phyloP scores from a whole-genome alignment of 2,329 filamentous ascomycete genomes.

The Mollisiaceae sp. region DNA sequence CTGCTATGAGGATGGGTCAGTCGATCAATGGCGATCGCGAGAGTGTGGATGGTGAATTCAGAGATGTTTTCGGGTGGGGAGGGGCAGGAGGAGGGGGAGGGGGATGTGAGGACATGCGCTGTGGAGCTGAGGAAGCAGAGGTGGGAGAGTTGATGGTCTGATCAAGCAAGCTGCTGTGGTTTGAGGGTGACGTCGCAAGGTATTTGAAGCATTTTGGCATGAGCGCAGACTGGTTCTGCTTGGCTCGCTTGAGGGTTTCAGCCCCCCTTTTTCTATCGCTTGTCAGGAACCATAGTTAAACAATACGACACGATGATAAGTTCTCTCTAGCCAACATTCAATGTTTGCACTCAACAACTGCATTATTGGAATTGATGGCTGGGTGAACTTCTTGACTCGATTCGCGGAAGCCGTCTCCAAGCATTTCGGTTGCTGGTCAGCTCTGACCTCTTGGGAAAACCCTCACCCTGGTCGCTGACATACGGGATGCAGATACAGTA shows the following conservation, averaged over 20 bases:
- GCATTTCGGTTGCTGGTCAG: too few relatives aligned
- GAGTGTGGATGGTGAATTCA: conserved; percentile 17
- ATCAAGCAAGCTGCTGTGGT: conserved; percentile 13
- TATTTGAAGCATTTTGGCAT: not conserved
- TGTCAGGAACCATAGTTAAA: not conserved
- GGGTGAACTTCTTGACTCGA: too few relatives aligned
- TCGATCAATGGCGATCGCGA: conserved; percentile 12
- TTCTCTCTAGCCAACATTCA: not conserved
- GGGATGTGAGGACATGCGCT: conserved; percentile 12
- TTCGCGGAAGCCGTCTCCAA: too few relatives aligned
- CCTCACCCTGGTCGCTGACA: too few relatives aligned
- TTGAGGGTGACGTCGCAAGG: not conserved
- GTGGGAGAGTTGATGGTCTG: conserved; percentile 16
- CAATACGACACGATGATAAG: not conserved
- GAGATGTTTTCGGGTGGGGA: conserved; percentile 16
- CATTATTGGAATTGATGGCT: too few relatives aligned
- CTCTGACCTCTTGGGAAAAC: too few relatives aligned
- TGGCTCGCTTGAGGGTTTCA: not conserved
- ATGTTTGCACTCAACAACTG: too few relatives aligned
- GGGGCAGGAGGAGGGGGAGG: conserved; percentile 10
- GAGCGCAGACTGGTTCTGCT: not conserved
- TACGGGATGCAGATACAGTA: too few relatives aligned
- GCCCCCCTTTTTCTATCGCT: not conserved
- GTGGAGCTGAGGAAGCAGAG: conserved; percentile 13
- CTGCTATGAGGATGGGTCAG: conserved; percentile 13